Evolutionary conservation across 2,329 filamentous ascomycete genomes (phyloP), one percentile per base, ranked within the genome.

Genomic region (Ustilaginoidea virens): DNA sequence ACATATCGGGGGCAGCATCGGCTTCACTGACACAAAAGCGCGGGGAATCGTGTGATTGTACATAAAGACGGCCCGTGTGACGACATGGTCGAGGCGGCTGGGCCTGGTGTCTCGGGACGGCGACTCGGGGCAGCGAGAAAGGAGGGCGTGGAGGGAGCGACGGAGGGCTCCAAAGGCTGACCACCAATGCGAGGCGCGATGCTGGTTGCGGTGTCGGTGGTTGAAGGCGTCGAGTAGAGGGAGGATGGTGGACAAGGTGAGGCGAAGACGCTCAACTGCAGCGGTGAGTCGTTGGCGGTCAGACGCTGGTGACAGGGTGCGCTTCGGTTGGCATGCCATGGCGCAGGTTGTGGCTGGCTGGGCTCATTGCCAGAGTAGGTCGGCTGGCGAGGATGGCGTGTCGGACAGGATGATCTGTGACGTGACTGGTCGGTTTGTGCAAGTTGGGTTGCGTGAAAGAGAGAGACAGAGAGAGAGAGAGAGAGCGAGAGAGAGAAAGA

Each of bases 121-220:
- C n/a, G n/a, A n/a, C 9, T 14, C 17, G 12, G 20, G 16, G 16
- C 32, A 31, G 10, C 38, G 46, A 15, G 49, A 49, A 11, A 40
- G 34, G 1, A 93, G 55, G 31, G 65, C 63, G 7, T 56, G 54
- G 7, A 78, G 49, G 32, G 73, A 64, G 26, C 80, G 77, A 20
- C 81, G 73, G 38, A 94, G 64, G 38, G 77, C 65, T 30, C 66
- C 66, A 36, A 94, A 71, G 42, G 73, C 69, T 11, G 56, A 48
- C 72, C 80, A 96, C 87, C 87, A 98, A 46, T 73, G 70, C 17
- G 75, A 69, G 36, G 68, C 63, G 31, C 74, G 74, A 52, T 96
- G 87, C 56, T 96, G 87, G 57, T 94, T 96, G 47, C 75, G 77
- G 60, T 94, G 90, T 43, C 85, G 81, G 48, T 82, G 74, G 52